phyloP scores from a whole-genome alignment of 2,329 filamentous ascomycete species.

The Zasmidium angulare region DNA sequence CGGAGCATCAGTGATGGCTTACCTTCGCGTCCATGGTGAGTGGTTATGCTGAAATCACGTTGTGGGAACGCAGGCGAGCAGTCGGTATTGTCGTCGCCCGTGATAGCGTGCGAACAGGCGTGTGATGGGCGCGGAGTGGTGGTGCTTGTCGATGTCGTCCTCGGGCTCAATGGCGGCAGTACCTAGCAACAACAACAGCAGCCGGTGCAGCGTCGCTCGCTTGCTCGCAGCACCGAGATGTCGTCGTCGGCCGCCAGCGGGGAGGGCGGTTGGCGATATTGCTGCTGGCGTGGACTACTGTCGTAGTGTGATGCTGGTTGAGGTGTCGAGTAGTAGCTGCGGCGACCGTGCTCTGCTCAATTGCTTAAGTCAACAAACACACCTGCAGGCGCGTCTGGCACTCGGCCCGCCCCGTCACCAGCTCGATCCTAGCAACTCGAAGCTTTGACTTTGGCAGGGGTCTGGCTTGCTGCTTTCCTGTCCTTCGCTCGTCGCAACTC shows the following conservation, averaged over 20 bases:
- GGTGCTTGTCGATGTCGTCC: slow-evolving; percentile 1
- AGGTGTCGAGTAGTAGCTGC: not conserved
- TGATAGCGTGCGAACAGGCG: not conserved
- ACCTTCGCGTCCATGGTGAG: slow-evolving; percentile 48
- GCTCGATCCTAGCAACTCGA: too few relatives aligned
- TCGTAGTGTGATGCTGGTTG: not conserved
- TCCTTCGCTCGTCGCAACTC: too few relatives aligned
- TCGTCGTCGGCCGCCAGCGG: slow-evolving; percentile 2
- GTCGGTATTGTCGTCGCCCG: slow-evolving; percentile 4
- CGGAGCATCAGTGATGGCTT: slow-evolving; percentile 20
- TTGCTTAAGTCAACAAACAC: too few relatives aligned
- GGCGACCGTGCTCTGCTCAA: not conserved
- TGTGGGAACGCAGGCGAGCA: not conserved
- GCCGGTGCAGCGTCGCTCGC: not conserved
- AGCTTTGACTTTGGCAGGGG: too few relatives aligned
- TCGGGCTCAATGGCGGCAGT: not conserved
- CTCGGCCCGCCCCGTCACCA: too few relatives aligned
- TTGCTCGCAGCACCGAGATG: not conserved
- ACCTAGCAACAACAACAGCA: not conserved
- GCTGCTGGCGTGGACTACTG: slow-evolving; percentile 9
- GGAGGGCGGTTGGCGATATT: not conserved
- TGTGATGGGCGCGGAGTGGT: not conserved
- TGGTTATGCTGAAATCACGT: slow-evolving; percentile 1
- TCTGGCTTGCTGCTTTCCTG: too few relatives aligned
- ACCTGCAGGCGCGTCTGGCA: too few relatives aligned